Percentiles rank a stretch among this genome's conserved stretches.
phyloP scores from a whole-genome alignment of 2,329 filamentous ascomycete species.

The Colletotrichum higginsianum region DNA sequence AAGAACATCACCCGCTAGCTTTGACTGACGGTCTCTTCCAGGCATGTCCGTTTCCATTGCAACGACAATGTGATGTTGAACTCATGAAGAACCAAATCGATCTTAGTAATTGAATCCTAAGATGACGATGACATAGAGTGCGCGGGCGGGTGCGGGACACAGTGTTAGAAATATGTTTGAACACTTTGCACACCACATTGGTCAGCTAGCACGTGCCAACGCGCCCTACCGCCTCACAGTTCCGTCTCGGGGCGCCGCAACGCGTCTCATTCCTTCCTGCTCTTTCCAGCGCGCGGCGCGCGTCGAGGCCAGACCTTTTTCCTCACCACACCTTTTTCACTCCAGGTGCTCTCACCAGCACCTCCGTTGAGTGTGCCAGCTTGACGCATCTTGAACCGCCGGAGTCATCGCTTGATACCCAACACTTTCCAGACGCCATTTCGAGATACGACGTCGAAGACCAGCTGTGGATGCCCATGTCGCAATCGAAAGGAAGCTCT shows the following conservation, averaged over 20 bases:
- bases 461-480: conserved; percentile 40
- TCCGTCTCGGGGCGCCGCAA: neutral
- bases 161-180: neutral
- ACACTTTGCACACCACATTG: neutral
- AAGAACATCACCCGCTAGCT: conserved; percentile 52
- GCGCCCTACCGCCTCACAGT: conserved; percentile 20
- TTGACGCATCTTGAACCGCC: neutral
- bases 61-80: neutral
- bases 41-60: conserved; percentile 36
- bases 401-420: conserved; percentile 18
- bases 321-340: neutral
- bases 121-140: neutral
- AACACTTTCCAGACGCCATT: conserved; percentile 3
- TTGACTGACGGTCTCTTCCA: conserved; percentile 29
- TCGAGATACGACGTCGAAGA: conserved; percentile 53
- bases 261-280: conserved; percentile 14
- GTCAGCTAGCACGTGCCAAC: conserved; percentile 48
- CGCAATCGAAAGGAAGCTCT: conserved; percentile 57
- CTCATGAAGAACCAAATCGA: neutral
- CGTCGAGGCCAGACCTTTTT: neutral
- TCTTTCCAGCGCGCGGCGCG: neutral
- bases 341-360: neutral
- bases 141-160: neutral
- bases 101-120: conserved; percentile 11
- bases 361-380: neutral